Conservation (phyloP, 176 grass and related monocot genomes). For the Pontederia paniculata region DNA sequence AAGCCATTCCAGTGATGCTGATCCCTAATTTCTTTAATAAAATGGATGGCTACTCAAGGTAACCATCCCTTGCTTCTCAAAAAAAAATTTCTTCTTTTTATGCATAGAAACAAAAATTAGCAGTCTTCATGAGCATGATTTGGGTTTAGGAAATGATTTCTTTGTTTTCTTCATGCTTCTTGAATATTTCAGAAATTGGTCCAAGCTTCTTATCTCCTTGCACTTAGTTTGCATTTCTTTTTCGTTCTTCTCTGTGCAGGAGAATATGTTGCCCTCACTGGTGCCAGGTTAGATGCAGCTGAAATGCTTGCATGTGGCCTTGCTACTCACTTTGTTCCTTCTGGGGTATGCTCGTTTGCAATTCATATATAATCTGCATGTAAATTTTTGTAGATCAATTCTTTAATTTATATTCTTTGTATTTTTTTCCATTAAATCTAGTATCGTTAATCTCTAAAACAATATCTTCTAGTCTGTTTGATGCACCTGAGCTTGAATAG, state of each 20-base stretch:
- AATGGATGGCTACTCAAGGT: too few species aligned
- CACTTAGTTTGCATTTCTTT: not conserved
- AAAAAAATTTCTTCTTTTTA: too few species aligned
- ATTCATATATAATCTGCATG: not conserved
- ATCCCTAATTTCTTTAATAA: too few species aligned
- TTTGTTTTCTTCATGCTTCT: slow-evolving; percentile 14
- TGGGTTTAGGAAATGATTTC: slow-evolving; percentile 4
- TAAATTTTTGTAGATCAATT: slow-evolving; percentile 3
- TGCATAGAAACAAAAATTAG: too few species aligned
- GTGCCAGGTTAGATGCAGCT: slow-evolving; percentile 67
- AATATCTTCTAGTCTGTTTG: not conserved
- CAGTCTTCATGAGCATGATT: not conserved
- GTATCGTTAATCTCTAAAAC: too few species aligned
- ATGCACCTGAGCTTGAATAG: not conserved
- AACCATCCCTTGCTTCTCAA: too few species aligned
- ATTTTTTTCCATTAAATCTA: too few species aligned
- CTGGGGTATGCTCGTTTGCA: slow-evolving; percentile 37
- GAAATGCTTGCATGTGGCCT: slow-evolving; percentile 96
- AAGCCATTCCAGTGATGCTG: too few species aligned
- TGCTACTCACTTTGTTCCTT: slow-evolving; percentile 84
- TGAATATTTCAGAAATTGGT: too few species aligned
- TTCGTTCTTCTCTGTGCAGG: slow-evolving; percentile 31
- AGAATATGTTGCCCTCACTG: slow-evolving; percentile 85
- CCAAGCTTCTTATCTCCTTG: slow-evolving; percentile 11
- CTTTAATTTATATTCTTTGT: slow-evolving; percentile 1